A percentile compares a stretch with the other conserved stretches of the same genome.
These are phyloP conservation scores for Ophiostoma perfectum DNA, from an alignment of 2,329 filamentous ascomycete genomes.

Conservation along the genomic window DNA sequence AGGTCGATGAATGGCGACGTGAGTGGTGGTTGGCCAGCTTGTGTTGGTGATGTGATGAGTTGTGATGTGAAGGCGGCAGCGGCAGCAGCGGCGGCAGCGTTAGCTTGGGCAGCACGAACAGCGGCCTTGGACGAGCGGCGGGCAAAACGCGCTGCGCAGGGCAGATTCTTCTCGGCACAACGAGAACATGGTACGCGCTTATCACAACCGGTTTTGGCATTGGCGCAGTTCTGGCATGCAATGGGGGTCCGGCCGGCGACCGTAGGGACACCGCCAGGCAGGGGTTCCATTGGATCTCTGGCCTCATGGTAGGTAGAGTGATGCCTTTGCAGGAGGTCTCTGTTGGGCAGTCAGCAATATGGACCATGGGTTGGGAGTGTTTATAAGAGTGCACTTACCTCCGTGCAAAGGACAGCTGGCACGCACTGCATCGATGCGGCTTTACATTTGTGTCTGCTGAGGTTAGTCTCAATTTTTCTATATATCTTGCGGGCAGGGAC, in stretches of 20 bases:
- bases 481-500: neutral
- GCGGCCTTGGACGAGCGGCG: constrained; percentile 47
- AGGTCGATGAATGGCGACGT: constrained; percentile 38
- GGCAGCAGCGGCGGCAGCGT: constrained; percentile 31
- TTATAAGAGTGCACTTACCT: constrained; percentile 35
- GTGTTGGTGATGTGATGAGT: constrained; percentile 27
- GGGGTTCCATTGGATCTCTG: constrained; percentile 42
- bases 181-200: constrained; percentile 46
- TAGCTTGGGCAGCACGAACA: constrained; percentile 40
- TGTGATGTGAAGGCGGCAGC: constrained; percentile 30
- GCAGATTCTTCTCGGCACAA: constrained; percentile 45
- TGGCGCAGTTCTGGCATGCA: constrained; percentile 46
- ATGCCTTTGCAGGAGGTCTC: constrained; percentile 49
- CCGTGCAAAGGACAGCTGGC: constrained; percentile 46
- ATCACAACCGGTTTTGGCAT: constrained; percentile 48
- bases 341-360: constrained; percentile 25
- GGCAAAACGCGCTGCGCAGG: constrained; percentile 46
- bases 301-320: constrained; percentile 48
- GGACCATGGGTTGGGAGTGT: neutral
- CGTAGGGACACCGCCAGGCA: constrained; percentile 40
- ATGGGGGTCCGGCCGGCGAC: constrained; percentile 43
- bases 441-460: constrained; percentile 50
- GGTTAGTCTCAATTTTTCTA: constrained; percentile 22
- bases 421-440: constrained; percentile 46
- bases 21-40: constrained; percentile 29